Base-by-base conservation (phyloP, 78 protist species). In the Dictyostelium intermedium region DNA sequence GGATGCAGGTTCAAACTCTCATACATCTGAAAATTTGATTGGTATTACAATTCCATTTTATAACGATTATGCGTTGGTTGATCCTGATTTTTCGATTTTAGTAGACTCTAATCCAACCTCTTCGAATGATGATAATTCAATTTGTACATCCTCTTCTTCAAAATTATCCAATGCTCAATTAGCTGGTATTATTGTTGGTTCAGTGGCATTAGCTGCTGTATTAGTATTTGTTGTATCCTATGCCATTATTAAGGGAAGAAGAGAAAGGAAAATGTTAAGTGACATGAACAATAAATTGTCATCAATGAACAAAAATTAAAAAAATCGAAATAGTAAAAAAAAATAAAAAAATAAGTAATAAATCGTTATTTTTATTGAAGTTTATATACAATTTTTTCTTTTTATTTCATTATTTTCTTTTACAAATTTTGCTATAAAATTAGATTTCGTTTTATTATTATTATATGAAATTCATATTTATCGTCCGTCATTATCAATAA, bases 11-110 rank as follows among this genome's bases (percentile, higher is more conserved):
- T 35, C 45, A n/a, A 74, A 78, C 4, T 43, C 45, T 25, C 2
- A 35, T 23, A 25, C 34, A 43, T 23, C 32, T 2, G 78, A n/a
- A 32, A 13, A 34, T 3, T 83, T 63, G 8, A 66, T 84, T 13
- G 91, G 82, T 45, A 63, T 84, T 0, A 43, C 45, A 16, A 72
- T 84, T 25, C 91, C 91, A 9, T 70, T 8, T 30, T 84, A 41
- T 30, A 41, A 35, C 1, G 37, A 84, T 25, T 35, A 37, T 25
- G 91, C 35, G 0, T 18, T 84, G 6, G 23, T 84, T 1, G 91
- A 84, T 47, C 91, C 91, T 7, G 60, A 84, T 47, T 84, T 84
- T 56, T 84, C 91, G 1, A 14, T 84, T 4, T 37, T 84, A 5
- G 50, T 80, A 4, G 84, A 80, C n/a, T 30, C 27, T 4, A 25